Percentiles rank a stretch among this genome's conserved stretches.
Conservation (phyloP, 176 grass and related monocot genomes). For the Lolium perenne region DNA sequence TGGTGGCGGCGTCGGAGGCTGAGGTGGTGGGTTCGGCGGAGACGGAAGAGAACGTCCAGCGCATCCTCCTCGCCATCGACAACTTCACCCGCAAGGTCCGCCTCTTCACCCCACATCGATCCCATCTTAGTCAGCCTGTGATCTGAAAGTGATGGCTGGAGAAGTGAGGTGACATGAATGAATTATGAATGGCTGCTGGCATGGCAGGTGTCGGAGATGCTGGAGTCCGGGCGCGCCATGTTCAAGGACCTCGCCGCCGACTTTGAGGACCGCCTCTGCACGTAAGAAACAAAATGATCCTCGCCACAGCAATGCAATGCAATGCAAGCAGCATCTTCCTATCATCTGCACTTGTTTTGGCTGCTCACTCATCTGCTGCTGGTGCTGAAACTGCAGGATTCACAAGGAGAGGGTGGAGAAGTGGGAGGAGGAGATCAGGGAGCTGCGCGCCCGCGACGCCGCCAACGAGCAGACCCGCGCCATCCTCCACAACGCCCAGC, state of each 20-base stretch:
- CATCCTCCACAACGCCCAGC: conserved; percentile 78
- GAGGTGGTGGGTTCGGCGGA: conserved; percentile 52
- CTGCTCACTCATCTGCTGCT: not conserved
- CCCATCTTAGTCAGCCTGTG: not conserved
- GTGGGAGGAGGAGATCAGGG: conserved; percentile 85
- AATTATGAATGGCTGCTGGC: no score
- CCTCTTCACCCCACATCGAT: not conserved
- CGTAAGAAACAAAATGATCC: conserved; percentile 37
- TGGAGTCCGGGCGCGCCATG: conserved; percentile 72
- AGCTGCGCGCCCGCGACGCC: conserved; percentile 69
- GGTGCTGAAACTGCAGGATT: conserved; percentile 47
- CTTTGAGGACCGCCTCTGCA: conserved; percentile 92
- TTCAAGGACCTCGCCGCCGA: conserved; percentile 81
- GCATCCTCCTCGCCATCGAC: conserved; percentile 77
- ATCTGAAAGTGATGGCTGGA: not conserved
- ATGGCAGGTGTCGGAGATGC: conserved; percentile 75
- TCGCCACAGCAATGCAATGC: not conserved
- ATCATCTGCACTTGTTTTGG: not conserved
- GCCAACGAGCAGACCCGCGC: conserved; percentile 65
- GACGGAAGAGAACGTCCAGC: conserved; percentile 73
- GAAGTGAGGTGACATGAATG: not conserved
- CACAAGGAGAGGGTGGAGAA: conserved; percentile 83
- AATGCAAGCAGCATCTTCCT: not conserved
- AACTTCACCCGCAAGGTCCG: conserved; percentile 82
- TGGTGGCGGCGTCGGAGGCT: conserved; percentile 39